phyloP scores from a whole-genome alignment of 2,329 filamentous ascomycete species.

The Microdochium nivale region DNA sequence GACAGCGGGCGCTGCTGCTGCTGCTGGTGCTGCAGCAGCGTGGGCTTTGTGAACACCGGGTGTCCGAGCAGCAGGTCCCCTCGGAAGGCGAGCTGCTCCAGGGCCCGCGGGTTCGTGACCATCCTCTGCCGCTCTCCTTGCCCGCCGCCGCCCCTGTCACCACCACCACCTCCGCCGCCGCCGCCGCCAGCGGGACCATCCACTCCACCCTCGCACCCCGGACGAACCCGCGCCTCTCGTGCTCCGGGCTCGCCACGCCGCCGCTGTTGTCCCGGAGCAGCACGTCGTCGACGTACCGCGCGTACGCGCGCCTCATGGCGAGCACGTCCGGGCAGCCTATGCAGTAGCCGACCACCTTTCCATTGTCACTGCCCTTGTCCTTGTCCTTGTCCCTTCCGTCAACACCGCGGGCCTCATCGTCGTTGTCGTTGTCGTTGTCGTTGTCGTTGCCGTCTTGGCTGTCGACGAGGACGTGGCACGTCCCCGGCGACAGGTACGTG shows the following conservation, averaged over 20 bases:
- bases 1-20: slow-evolving; percentile 20
- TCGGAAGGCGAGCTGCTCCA: slow-evolving; percentile 33
- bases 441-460: no score
- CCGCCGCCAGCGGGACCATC: not conserved
- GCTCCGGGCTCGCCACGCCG: not conserved
- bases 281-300: slow-evolving; percentile 25
- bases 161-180: not conserved
- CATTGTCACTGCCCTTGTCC: no score
- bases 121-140: not conserved
- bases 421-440: no score
- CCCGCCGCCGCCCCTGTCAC: not conserved
- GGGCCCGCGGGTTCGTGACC: slow-evolving; percentile 20
- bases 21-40: not conserved
- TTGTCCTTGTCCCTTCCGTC: no score
- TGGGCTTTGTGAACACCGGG: not conserved
- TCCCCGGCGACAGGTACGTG: slow-evolving; percentile 33
- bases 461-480: slow-evolving; percentile 40
- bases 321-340: slow-evolving; percentile 35
- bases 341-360: slow-evolving; percentile 38
- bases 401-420: no score
- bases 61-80: slow-evolving; percentile 25
- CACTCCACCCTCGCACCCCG: not conserved
- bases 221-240: not conserved
- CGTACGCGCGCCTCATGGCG: slow-evolving; percentile 28
- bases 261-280: slow-evolving; percentile 14